Percentiles rank a stretch among this genome's conserved stretches.
Conservation (phyloP, 2,329 filamentous ascomycete genomes). For the Penicillium sp. region DNA sequence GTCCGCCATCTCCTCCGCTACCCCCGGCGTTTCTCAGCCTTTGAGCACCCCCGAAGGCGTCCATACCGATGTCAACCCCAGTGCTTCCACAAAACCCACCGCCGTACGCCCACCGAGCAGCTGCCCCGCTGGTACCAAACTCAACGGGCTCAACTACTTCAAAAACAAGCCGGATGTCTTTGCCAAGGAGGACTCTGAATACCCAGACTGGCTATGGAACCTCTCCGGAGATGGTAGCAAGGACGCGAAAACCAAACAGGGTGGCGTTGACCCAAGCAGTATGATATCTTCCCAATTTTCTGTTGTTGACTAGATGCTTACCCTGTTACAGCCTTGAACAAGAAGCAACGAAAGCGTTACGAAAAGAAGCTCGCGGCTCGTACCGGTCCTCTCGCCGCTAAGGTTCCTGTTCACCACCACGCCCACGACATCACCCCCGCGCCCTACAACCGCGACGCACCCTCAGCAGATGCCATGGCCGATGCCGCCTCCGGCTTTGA, state of each 20-base stretch:
- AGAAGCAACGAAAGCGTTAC: slow-evolving; percentile 48
- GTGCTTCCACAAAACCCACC: slow-evolving; percentile 29
- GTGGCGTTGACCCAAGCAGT: slow-evolving; percentile 43
- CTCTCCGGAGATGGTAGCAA: slow-evolving; percentile 42
- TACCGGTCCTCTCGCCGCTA: slow-evolving; percentile 38
- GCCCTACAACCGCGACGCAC: slow-evolving; percentile 30
- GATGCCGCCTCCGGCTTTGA: slow-evolving; percentile 39
- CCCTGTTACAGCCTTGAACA: slow-evolving; percentile 43
- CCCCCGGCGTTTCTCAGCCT: slow-evolving; percentile 43
- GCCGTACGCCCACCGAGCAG: slow-evolving; percentile 37
- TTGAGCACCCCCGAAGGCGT: slow-evolving; percentile 40
- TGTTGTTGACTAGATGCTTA: slow-evolving; percentile 18
- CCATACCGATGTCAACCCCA: slow-evolving; percentile 28
- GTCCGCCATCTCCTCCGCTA: slow-evolving; percentile 41
- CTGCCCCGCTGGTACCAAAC: slow-evolving; percentile 40
- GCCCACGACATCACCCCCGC: slow-evolving; percentile 46
- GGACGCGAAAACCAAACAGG: slow-evolving; percentile 31
- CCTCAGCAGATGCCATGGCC: slow-evolving; percentile 26
- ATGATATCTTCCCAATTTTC: slow-evolving; percentile 22
- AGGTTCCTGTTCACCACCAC: slow-evolving; percentile 48
- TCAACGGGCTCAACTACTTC: slow-evolving; percentile 48
- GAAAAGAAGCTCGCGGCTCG: slow-evolving; percentile 49
- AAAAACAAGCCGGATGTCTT: slow-evolving; percentile 48
- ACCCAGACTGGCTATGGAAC: slow-evolving; percentile 50
- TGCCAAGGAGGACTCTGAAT: slow-evolving; percentile 49